Percentiles rank a stretch among this genome's conserved stretches.
Conservation (phyloP, 371 early-diverging fungal genomes). For the Mortierella sp. region DNA sequence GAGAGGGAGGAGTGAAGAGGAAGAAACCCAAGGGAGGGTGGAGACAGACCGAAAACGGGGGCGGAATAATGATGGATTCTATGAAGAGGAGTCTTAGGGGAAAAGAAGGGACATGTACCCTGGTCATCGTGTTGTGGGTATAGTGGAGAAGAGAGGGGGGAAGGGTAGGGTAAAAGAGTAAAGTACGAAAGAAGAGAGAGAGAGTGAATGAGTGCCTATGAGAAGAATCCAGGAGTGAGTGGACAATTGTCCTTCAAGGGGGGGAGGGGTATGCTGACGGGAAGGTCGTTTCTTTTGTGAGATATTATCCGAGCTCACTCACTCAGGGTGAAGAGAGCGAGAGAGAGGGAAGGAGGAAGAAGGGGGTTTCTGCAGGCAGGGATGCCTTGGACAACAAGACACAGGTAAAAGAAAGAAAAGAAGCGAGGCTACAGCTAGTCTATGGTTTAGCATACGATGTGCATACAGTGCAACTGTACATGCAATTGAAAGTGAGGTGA, state of each 20-base stretch:
- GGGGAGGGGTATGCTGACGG: neutral
- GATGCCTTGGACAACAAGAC: neutral
- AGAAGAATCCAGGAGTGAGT: neutral
- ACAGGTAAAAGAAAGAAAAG: neutral
- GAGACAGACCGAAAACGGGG: too few relatives aligned
- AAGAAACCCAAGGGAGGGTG: too few relatives aligned
- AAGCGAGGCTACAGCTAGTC: neutral
- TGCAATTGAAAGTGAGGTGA: neutral
- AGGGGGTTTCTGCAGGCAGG: neutral
- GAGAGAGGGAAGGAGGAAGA: neutral
- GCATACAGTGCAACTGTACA: too few relatives aligned
- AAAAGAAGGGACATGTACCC: too few relatives aligned
- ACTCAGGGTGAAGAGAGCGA: neutral
- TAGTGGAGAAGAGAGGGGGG: neutral
- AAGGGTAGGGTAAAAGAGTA: neutral
- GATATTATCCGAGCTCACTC: neutral
- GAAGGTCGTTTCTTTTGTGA: neutral
- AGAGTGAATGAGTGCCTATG: neutral
- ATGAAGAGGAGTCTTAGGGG: neutral
- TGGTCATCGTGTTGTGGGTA: neutral
- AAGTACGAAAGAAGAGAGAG: neutral
- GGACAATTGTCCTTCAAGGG: neutral
- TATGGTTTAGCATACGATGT: too few relatives aligned
- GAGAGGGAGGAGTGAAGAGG: neutral
- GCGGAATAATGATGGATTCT: neutral